Evolutionary conservation across 192 early-diverging fungal genomes (phyloP).

Genomic region (Backusella luteola): DNA sequence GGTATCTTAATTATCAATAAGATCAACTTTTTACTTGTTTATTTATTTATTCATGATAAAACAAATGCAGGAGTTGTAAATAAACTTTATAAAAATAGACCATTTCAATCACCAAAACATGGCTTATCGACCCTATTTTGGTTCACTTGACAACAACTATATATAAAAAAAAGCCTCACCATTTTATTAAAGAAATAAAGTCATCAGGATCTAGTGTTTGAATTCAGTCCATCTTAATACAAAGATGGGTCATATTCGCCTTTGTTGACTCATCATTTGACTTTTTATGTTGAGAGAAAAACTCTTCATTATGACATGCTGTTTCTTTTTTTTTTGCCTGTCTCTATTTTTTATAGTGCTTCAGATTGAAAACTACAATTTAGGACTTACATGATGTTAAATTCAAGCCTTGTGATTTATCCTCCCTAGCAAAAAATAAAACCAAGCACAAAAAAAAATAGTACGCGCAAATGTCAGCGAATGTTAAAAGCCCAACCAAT

Average conservation of each 20-base stretch:
- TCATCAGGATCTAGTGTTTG: neutral
- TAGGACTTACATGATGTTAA: neutral
- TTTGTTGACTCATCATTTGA: neutral
- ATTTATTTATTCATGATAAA: neutral
- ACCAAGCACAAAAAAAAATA: neutral
- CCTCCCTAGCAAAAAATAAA: neutral
- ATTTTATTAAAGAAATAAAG: neutral
- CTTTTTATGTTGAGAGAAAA: neutral
- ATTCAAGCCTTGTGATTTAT: neutral
- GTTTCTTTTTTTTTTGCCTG: neutral
- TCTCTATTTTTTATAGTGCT: neutral
- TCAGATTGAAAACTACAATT: slow-evolving; percentile 9
- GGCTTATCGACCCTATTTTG: neutral
- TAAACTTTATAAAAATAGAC: neutral
- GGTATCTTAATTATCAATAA: neutral
- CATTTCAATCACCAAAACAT: neutral
- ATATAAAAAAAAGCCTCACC: neutral
- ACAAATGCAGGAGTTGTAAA: neutral
- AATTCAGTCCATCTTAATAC: neutral
- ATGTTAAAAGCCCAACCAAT: neutral
- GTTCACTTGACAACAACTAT: neutral
- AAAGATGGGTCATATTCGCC: slow-evolving; percentile 4
- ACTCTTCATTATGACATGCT: neutral
- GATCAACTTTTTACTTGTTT: neutral
- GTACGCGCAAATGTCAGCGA: neutral